phyloP scores from a whole-genome alignment of 768 basidiomycete species.

The Agaricus blazei region DNA sequence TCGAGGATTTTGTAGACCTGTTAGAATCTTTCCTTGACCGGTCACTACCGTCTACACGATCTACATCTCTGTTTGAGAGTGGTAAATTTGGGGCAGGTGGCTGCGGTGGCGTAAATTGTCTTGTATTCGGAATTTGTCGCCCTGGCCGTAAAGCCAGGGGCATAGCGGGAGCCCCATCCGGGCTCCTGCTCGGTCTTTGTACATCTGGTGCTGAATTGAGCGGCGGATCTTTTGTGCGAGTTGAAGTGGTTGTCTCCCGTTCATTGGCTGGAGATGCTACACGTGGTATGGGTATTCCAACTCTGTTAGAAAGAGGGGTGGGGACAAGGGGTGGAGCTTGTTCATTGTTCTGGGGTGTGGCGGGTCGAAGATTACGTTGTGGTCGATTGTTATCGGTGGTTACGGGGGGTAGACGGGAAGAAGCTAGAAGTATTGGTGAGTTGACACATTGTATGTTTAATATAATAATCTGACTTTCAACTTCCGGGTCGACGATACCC shows the following conservation, averaged over 20 bases:
- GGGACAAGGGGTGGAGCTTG: slow-evolving; percentile 10
- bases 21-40: slow-evolving; percentile 7
- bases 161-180: slow-evolving; percentile 37
- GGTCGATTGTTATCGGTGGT: slow-evolving; percentile 6
- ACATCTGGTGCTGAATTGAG: slow-evolving; percentile 23
- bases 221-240: slow-evolving; percentile 13
- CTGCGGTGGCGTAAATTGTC: slow-evolving; percentile 16
- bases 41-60: not conserved
- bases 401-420: slow-evolving; percentile 9
- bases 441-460: not conserved
- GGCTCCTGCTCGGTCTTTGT: slow-evolving; percentile 31
- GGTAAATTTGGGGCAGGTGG: slow-evolving; percentile 5
- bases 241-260: slow-evolving; percentile 19
- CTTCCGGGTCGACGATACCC: slow-evolving; percentile 45
- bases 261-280: slow-evolving; percentile 18
- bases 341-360: slow-evolving; percentile 13
- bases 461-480: slow-evolving; percentile 22
- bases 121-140: slow-evolving; percentile 2
- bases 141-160: slow-evolving; percentile 23
- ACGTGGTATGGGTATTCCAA: slow-evolving; percentile 11
- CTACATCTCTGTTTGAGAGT: not conserved
- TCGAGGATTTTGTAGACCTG: not conserved
- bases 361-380: slow-evolving; percentile 6
- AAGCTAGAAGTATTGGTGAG: slow-evolving; percentile 5
- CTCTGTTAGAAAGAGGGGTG: slow-evolving; percentile 13